A percentile compares a stretch with the other conserved stretches of the same genome.
Conservation (phyloP, 768 basidiomycete species). For the Leccinum uliginosum region DNA sequence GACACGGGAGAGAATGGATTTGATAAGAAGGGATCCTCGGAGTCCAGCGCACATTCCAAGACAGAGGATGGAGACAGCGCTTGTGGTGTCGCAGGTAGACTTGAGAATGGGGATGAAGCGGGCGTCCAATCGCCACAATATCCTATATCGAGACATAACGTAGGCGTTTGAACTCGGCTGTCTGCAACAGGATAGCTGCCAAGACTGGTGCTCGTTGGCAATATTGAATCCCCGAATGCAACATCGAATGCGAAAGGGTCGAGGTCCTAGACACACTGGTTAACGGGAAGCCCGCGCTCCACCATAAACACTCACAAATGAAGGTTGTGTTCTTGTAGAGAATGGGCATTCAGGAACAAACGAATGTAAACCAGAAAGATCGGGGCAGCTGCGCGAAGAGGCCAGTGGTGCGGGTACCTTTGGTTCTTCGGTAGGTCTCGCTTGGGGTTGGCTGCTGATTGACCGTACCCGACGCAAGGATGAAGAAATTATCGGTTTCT, state of each 20-base stretch:
- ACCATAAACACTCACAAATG: constrained; percentile 42
- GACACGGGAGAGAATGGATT: constrained; percentile 17
- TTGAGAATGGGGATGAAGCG: constrained; percentile 40
- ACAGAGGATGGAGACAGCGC: constrained; percentile 28
- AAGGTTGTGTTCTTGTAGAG: constrained; percentile 39
- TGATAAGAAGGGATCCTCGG: constrained; percentile 17
- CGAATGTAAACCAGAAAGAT: constrained; percentile 31
- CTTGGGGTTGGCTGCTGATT: constrained; percentile 21
- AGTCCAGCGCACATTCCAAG: constrained; percentile 22
- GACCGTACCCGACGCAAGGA: constrained; percentile 20
- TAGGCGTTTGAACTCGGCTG: constrained; percentile 26
- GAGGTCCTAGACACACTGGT: constrained; percentile 20
- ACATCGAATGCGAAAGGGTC: constrained; percentile 29
- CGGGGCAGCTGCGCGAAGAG: constrained; percentile 24
- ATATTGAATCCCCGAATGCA: constrained; percentile 28
- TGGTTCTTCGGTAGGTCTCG: constrained; percentile 1
- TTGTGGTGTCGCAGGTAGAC: constrained; percentile 42
- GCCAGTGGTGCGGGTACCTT: constrained; percentile 6
- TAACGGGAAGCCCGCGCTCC: neutral
- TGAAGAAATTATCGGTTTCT: constrained; percentile 26
- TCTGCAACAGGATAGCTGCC: constrained; percentile 20
- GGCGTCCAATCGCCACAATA: constrained; percentile 40
- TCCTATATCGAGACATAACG: constrained; percentile 39
- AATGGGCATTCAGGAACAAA: constrained; percentile 29
- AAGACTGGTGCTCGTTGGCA: constrained; percentile 12